phyloP scores from a whole-genome alignment of 148 eudicot species.

The Bassia scoparia region DNA sequence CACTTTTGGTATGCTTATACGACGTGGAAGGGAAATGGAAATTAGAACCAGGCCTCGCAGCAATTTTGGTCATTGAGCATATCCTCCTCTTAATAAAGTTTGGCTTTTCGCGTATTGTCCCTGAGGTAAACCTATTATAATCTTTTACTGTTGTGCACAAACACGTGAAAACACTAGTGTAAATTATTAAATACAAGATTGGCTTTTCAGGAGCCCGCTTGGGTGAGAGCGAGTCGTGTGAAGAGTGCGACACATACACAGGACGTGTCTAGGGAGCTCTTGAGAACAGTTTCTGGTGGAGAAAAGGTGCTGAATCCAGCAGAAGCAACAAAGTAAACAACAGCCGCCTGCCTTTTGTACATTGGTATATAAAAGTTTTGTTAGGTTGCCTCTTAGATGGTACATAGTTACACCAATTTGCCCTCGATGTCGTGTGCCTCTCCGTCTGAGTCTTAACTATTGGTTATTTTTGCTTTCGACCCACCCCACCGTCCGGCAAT shows the following conservation, averaged over 20 bases:
- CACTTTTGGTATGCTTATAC: slow-evolving; percentile 72
- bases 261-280: slow-evolving; percentile 64
- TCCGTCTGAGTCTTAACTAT: neutral
- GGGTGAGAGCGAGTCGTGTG: slow-evolving; percentile 82
- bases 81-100: slow-evolving; percentile 73
- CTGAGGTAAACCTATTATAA: slow-evolving; percentile 51
- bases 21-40: slow-evolving; percentile 88
- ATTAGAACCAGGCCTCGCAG: slow-evolving; percentile 86
- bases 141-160: neutral
- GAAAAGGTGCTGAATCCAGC: slow-evolving; percentile 22
- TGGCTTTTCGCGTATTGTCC: slow-evolving; percentile 78
- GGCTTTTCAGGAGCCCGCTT: slow-evolving; percentile 70
- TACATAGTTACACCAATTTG: slow-evolving; percentile 12
- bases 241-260: slow-evolving; percentile 71
- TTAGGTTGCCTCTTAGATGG: slow-evolving; percentile 17
- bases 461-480: neutral
- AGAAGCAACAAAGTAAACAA: slow-evolving; percentile 7
- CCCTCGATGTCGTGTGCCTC: neutral
- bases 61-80: slow-evolving; percentile 78
- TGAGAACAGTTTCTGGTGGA: slow-evolving; percentile 59
- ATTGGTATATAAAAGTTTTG: slow-evolving; percentile 28
- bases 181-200: neutral
- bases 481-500: slow-evolving; percentile 8
- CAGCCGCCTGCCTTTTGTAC: slow-evolving; percentile 6
- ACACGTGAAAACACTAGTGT: neutral